phyloP scores from a whole-genome alignment of 441 rosid species.

The Dalechampia spathulata region DNA sequence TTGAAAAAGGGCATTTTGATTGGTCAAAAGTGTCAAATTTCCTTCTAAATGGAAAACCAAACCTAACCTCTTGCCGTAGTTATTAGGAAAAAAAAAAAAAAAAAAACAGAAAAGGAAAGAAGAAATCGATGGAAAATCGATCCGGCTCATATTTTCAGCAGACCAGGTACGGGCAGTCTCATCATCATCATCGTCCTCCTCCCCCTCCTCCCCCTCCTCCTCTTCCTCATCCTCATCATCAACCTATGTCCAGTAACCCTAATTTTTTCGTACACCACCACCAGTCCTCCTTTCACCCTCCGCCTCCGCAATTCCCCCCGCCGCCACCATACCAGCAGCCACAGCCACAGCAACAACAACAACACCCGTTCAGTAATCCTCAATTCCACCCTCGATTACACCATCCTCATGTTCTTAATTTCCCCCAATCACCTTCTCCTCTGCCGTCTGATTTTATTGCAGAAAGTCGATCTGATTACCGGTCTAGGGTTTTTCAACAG shows the following conservation, averaged over 20 bases:
- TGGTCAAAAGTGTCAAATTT: too few relatives aligned
- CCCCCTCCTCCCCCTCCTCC: not conserved
- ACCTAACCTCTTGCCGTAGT: too few relatives aligned
- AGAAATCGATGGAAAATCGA: not conserved
- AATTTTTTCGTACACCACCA: too few relatives aligned
- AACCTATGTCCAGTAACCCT: too few relatives aligned
- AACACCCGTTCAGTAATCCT: slow-evolving; percentile 17
- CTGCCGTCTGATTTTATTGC: slow-evolving; percentile 13
- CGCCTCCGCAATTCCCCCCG: not conserved
- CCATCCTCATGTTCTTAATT: slow-evolving; percentile 20
- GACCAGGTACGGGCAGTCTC: slow-evolving; percentile 6
- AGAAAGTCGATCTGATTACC: slow-evolving; percentile 4
- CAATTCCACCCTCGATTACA: too few relatives aligned
- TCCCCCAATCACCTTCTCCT: slow-evolving; percentile 16
- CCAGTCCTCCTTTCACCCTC: too few relatives aligned
- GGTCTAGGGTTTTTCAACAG: not conserved
- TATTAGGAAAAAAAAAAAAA: too few relatives aligned
- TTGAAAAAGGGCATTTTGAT: too few relatives aligned
- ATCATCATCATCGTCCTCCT: not conserved
- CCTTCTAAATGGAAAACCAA: too few relatives aligned
- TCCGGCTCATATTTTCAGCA: not conserved
- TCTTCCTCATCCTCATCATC: not conserved
- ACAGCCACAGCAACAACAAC: not conserved
- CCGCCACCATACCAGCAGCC: not conserved
- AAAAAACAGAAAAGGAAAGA: not conserved